phyloP scores from a whole-genome alignment of 179 eudicot species.

The Amaranthus tricolor region DNA sequence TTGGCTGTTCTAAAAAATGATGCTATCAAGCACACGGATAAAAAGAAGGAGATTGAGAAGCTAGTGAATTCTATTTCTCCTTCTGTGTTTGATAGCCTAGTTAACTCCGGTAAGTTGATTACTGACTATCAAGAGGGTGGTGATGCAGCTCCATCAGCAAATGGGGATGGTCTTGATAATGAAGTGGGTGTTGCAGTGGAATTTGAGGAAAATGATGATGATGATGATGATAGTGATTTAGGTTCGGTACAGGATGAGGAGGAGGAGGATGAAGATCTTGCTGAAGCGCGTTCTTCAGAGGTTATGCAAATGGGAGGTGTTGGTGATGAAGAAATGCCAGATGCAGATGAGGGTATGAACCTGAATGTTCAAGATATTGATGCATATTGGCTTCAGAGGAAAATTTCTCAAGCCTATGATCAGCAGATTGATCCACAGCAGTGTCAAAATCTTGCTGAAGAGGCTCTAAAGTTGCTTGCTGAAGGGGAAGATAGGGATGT shows the following conservation, averaged over 20 bases:
- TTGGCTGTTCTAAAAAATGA: conserved; percentile 80
- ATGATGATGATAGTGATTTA: conserved; percentile 81
- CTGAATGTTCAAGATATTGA: conserved; percentile 93
- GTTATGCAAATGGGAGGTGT: conserved; percentile 96
- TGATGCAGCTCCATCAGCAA: conserved; percentile 43
- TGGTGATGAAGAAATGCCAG: conserved; percentile 75
- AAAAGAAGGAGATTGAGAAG: conserved; percentile 92
- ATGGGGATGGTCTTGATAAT: conserved; percentile 78
- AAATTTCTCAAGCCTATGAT: conserved; percentile 85
- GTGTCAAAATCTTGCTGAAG: conserved; percentile 86
- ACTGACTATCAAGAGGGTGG: conserved; percentile 78
- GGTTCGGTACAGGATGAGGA: conserved; percentile 84
- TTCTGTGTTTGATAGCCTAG: conserved; percentile 64
- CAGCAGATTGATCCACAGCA: conserved; percentile 93
- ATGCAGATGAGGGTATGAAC: conserved; percentile 74
- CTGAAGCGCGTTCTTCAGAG: conserved; percentile 52
- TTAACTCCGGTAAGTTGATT: conserved; percentile 68
- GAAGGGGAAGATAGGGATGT: conserved; percentile 90
- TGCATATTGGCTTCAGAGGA: conserved; percentile 98
- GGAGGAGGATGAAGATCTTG: conserved; percentile 76
- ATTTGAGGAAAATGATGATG: conserved; percentile 98
- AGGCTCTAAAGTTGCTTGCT: conserved; percentile 76
- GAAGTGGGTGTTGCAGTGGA: conserved; percentile 96
- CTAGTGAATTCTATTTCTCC: conserved; percentile 58
- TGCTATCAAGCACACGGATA: conserved; percentile 57